A percentile compares a stretch with the other conserved stretches of the same genome.
Conservation (phyloP, 495 filamentous ascomycete genomes). For the Hypoxylon perforatum region DNA sequence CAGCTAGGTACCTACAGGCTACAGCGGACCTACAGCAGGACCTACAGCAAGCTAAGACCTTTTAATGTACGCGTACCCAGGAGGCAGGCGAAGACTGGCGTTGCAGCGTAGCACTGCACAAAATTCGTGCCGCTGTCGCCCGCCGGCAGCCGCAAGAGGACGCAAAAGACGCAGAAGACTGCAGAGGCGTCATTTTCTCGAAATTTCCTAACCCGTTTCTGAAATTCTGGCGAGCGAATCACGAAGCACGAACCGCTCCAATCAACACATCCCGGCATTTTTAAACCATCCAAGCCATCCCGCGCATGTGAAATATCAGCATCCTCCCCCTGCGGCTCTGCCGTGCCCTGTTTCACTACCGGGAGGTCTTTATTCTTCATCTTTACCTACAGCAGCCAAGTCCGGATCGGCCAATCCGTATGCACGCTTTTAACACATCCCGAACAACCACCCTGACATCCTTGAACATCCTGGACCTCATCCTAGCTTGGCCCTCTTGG, state of each 20-base stretch:
- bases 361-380: constrained; percentile 43
- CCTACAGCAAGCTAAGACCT: neutral
- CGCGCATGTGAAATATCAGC: constrained; percentile 40
- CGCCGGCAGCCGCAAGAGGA: constrained; percentile 39
- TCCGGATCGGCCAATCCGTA: constrained; percentile 35
- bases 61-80: too few species aligned
- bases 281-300: constrained; percentile 14
- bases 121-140: constrained; percentile 35
- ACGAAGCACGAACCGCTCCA: constrained; percentile 33
- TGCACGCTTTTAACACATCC: constrained; percentile 16
- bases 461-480: constrained; percentile 33
- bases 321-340: constrained; percentile 42
- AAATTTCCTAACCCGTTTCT: constrained; percentile 25
- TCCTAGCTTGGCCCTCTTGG: constrained; percentile 31
- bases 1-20: too few species aligned
- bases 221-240: neutral
- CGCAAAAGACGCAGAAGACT: too few species aligned
- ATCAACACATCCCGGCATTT: constrained; percentile 36
- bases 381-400: constrained; percentile 34
- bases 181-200: constrained; percentile 26
- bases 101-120: constrained; percentile 8
- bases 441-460: constrained; percentile 20
- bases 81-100: neutral
- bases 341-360: constrained; percentile 44
- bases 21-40: too few species aligned